These are phyloP conservation scores for Aspergillus proliferans DNA, from an alignment of 2,329 filamentous ascomycete genomes.

Conservation along the genomic window DNA sequence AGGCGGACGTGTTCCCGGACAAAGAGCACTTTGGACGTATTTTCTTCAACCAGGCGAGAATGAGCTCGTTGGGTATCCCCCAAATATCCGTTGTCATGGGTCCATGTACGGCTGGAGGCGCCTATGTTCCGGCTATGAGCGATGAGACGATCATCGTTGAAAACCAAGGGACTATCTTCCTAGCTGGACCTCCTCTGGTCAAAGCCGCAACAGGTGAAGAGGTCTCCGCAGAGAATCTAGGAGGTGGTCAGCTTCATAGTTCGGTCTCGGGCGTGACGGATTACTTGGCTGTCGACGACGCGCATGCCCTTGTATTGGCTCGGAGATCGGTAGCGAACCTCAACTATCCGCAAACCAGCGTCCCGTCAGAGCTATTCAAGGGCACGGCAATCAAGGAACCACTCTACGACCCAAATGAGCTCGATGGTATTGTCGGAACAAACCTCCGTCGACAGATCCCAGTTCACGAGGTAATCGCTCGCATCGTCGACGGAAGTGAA, in stretches of 20 bases:
- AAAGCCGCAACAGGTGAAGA: slow-evolving; percentile 94
- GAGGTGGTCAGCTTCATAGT: slow-evolving; percentile 82
- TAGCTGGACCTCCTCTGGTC: slow-evolving; percentile 87
- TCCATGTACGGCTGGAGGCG: slow-evolving; percentile 89
- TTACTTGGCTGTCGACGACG: slow-evolving; percentile 89
- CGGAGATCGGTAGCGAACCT: slow-evolving; percentile 79
- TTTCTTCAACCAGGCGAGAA: slow-evolving; percentile 95
- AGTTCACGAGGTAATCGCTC: slow-evolving; percentile 83
- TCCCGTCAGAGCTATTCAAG: slow-evolving; percentile 20
- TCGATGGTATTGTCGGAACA: slow-evolving; percentile 81
- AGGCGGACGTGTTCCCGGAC: slow-evolving; percentile 94
- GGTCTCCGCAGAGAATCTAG: slow-evolving; percentile 83
- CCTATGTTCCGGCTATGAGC: slow-evolving; percentile 95
- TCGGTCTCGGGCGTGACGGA: slow-evolving; percentile 90
- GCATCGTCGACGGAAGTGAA: slow-evolving; percentile 82
- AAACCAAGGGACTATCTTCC: slow-evolving; percentile 94
- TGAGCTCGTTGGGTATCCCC: slow-evolving; percentile 82
- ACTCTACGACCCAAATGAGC: slow-evolving; percentile 69
- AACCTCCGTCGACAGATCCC: slow-evolving; percentile 82
- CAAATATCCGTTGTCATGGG: slow-evolving; percentile 97
- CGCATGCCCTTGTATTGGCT: slow-evolving; percentile 81
- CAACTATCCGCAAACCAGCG: slow-evolving; percentile 65
- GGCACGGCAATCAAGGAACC: slow-evolving; percentile 60
- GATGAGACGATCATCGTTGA: slow-evolving; percentile 96
- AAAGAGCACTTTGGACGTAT: slow-evolving; percentile 92